These are phyloP conservation scores for slime mould (Dictyostelium discoideum) DNA, from an alignment of 78 protist genomes.

Conservation along the genomic window DNA sequence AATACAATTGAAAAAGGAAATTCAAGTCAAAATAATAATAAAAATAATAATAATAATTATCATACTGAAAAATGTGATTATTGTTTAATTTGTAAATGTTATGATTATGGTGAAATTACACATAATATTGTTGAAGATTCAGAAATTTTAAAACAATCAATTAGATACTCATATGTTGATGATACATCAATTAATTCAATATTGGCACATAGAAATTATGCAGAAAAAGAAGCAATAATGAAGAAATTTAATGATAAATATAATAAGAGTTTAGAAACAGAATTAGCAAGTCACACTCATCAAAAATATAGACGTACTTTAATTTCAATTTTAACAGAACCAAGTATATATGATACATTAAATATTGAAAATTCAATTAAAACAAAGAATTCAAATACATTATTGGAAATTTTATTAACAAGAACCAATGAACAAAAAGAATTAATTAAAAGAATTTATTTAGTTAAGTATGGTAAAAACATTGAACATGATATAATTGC, in stretches of 20 bases:
- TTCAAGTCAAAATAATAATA: neutral
- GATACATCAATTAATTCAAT: neutral
- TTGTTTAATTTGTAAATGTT: slow-evolving; percentile 21
- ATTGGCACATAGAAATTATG: neutral
- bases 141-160: neutral
- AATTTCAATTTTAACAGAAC: neutral
- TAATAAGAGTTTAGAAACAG: neutral
- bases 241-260: neutral
- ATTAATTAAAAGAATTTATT: neutral
- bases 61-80: neutral
- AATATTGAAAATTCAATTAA: slow-evolving; percentile 11
- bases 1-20: neutral
- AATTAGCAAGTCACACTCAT: neutral
- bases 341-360: slow-evolving; percentile 15
- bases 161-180: neutral
- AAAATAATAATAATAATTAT: neutral
- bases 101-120: slow-evolving; percentile 1
- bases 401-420: slow-evolving; percentile 11
- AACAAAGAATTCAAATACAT: neutral
- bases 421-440: slow-evolving; percentile 45
- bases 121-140: slow-evolving; percentile 22
- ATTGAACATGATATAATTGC: neutral
- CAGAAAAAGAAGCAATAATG: neutral
- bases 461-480: neutral
- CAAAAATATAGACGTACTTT: neutral